Percentiles rank a stretch among this genome's conserved stretches.
Evolutionary conservation across 208 protist genomes (phyloP).

Genomic region (Zelonia costaricensis): DNA sequence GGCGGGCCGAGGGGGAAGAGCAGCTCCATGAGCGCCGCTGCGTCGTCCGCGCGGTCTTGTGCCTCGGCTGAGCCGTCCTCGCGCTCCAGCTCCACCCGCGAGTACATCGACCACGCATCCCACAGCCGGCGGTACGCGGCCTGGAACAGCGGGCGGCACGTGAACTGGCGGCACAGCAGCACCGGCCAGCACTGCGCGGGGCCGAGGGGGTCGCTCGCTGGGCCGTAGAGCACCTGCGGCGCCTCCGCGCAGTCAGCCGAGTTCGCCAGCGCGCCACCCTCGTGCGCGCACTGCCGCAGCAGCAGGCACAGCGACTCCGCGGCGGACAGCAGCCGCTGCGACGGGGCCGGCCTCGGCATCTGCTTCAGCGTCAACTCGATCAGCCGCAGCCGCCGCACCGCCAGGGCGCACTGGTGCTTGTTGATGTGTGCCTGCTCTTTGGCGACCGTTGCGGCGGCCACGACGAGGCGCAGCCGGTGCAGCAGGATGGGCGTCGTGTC

Average conservation of each 20-base stretch:
- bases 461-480: not conserved
- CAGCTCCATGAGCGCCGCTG: conserved; percentile 18
- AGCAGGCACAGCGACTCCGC: conserved; percentile 19
- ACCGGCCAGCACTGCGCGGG: conserved; percentile 29
- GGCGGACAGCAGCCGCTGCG: conserved; percentile 23
- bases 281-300: conserved; percentile 19
- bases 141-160: conserved; percentile 42
- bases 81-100: conserved; percentile 33
- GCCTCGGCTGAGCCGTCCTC: conserved; percentile 37
- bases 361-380: conserved; percentile 15
- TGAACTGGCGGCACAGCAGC: conserved; percentile 49
- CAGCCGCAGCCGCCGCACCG: conserved; percentile 18
- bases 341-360: conserved; percentile 26
- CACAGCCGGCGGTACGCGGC: conserved; percentile 41
- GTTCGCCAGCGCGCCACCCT: conserved; percentile 5
- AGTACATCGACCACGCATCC: conserved; percentile 64
- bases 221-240: conserved; percentile 7
- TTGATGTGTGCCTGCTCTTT: conserved; percentile 11
- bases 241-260: not conserved
- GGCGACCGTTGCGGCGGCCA: conserved; percentile 3
- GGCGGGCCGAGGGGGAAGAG: conserved; percentile 7
- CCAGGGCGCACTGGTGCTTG: conserved; percentile 23
- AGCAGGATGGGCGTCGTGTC: conserved; percentile 20
- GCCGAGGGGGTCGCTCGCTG: conserved; percentile 13
- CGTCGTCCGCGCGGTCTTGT: conserved; percentile 34